A percentile compares a stretch with the other conserved stretches of the same genome.
Evolutionary conservation across 768 basidiomycete genomes (phyloP).

Genomic region (Hydnomerulius pinastri): DNA sequence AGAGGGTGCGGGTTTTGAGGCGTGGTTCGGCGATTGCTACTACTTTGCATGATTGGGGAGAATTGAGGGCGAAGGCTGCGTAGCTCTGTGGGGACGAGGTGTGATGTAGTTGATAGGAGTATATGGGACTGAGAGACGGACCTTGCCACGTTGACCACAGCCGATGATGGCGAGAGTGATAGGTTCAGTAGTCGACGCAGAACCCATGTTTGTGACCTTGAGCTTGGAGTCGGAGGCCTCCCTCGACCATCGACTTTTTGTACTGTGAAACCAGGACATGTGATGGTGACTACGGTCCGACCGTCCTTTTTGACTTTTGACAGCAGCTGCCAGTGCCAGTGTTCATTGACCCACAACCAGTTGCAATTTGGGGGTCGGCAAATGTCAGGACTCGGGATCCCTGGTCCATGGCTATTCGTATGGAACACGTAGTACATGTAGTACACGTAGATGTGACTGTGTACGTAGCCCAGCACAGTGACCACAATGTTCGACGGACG

Average conservation of each 20-base stretch:
- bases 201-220: constrained; percentile 15
- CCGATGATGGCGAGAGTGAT: constrained; percentile 79
- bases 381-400: too few relatives aligned
- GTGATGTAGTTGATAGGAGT: neutral
- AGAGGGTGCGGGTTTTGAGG: constrained; percentile 57
- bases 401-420: too few relatives aligned
- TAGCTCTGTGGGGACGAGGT: constrained; percentile 50
- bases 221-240: constrained; percentile 29
- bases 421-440: too few relatives aligned
- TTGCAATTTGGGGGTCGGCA: too few relatives aligned
- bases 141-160: constrained; percentile 82
- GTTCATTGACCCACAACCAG: too few relatives aligned
- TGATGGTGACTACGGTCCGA: constrained; percentile 12
- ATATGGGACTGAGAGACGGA: constrained; percentile 28
- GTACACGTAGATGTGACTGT: too few relatives aligned
- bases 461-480: too few relatives aligned
- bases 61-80: constrained; percentile 56
- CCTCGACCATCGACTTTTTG: constrained; percentile 38
- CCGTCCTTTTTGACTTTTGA: neutral
- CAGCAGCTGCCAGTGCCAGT: too few relatives aligned
- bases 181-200: constrained; percentile 32
- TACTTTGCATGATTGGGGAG: constrained; percentile 69
- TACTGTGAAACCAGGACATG: constrained; percentile 27
- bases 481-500: too few relatives aligned
- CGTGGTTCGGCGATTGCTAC: constrained; percentile 88